Evolutionary conservation across 1,139 yeast genomes (phyloP).

Genomic region (Kluyveromyces sp.): DNA sequence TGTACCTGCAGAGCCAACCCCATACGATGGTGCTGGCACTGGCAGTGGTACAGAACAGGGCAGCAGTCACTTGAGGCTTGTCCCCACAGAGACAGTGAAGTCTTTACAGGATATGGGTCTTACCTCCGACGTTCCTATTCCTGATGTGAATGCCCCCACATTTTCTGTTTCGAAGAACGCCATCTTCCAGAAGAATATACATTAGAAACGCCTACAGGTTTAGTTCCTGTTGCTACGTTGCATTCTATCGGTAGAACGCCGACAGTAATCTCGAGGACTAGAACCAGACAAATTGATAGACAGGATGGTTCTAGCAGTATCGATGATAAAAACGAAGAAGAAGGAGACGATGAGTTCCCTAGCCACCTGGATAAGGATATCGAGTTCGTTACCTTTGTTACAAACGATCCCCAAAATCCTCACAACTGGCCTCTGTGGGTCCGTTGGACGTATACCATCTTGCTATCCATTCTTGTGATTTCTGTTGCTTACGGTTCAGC

Average conservation of each 20-base stretch:
- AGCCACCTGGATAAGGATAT: conserved; percentile 50
- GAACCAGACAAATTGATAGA: conserved; percentile 26
- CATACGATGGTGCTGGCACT: conserved; percentile 8
- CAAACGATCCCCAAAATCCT: conserved; percentile 80
- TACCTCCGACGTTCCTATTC: conserved; percentile 41
- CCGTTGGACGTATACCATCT: conserved; percentile 63
- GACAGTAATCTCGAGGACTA: conserved; percentile 32
- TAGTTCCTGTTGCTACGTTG: conserved; percentile 71
- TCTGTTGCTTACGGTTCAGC: conserved; percentile 89
- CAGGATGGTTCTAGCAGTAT: conserved; percentile 9
- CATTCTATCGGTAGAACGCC: conserved; percentile 56
- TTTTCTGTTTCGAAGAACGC: conserved; percentile 44
- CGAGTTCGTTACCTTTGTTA: conserved; percentile 72
- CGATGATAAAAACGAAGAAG: conserved; percentile 9
- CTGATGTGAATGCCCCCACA: conserved; percentile 57
- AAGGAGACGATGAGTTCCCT: conserved; percentile 23
- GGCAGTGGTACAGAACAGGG: conserved; percentile 2
- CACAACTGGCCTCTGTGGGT: conserved; percentile 60
- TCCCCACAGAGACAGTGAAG: conserved; percentile 60
- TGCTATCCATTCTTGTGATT: conserved; percentile 62
- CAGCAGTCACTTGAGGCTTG: conserved; percentile 31
- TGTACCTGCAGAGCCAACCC: conserved; percentile 14
- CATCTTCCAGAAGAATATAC: conserved; percentile 87
- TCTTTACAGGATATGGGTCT: conserved; percentile 60
- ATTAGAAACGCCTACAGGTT: conserved; percentile 77